These are phyloP conservation scores for Fusarium napiforme DNA, from an alignment of 2,329 filamentous ascomycete species.

Conservation along the genomic window DNA sequence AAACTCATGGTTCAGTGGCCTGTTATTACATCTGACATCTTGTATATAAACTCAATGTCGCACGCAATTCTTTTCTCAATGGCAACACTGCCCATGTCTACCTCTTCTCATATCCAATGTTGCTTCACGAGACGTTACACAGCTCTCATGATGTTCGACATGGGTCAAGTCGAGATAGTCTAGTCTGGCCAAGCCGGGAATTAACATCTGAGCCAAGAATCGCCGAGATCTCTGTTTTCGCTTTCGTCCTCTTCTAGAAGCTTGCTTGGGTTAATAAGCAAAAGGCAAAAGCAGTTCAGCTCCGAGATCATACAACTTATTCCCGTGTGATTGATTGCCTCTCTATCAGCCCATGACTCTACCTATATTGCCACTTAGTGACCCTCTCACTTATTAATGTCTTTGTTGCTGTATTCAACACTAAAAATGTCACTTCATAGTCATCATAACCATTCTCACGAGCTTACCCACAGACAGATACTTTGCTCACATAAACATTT, in stretches of 20 bases:
- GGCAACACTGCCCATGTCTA: slow-evolving; percentile 13
- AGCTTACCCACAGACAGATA: background rate
- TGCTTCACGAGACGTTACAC: background rate
- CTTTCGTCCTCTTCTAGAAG: slow-evolving; percentile 1
- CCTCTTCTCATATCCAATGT: background rate
- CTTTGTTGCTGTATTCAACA: background rate
- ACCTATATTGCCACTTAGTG: background rate
- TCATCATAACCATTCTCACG: background rate
- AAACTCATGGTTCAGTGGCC: background rate
- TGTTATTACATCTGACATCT: background rate
- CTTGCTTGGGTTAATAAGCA: background rate
- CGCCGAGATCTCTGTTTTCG: slow-evolving; percentile 9
- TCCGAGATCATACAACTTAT: background rate
- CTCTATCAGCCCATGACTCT: background rate
- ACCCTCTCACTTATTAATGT: background rate
- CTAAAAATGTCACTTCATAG: background rate
- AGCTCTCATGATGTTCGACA: background rate
- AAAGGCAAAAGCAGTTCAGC: background rate
- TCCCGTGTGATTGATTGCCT: background rate
- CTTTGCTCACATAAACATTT: background rate
- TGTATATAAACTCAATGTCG: slow-evolving; percentile 7
- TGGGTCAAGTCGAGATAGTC: background rate
- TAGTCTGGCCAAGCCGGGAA: slow-evolving; percentile 25
- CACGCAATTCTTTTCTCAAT: slow-evolving; percentile 7
- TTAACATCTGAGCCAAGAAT: background rate